Evolutionary conservation across 805 yeast genomes (phyloP).

Genomic region (Starmerella stigmatis): DNA sequence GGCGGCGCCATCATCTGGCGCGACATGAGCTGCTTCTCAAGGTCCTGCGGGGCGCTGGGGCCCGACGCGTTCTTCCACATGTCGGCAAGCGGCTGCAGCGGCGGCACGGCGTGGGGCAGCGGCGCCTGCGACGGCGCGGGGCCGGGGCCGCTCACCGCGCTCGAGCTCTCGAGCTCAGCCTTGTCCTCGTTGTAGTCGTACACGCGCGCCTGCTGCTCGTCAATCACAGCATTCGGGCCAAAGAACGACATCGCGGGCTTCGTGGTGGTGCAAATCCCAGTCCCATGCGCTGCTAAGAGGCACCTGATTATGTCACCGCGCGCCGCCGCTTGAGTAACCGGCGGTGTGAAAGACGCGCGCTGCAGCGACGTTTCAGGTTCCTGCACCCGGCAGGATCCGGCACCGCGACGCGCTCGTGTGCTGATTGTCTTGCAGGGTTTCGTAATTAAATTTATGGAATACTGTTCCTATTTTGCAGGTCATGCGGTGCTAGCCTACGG

Average conservation of each 20-base stretch:
- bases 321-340: too few species aligned
- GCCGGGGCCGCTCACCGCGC: conserved; percentile 10
- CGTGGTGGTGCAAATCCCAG: not conserved
- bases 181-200: conserved; percentile 21
- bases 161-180: conserved; percentile 17
- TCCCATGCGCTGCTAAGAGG: not conserved
- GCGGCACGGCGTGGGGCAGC: conserved; percentile 8
- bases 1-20: conserved; percentile 8
- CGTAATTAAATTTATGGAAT: too few species aligned
- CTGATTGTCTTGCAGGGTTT: too few species aligned
- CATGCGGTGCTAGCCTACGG: too few species aligned
- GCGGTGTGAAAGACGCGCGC: too few species aligned
- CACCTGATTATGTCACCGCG: not conserved
- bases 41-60: conserved; percentile 13
- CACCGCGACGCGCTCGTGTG: too few species aligned
- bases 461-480: too few species aligned
- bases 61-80: conserved; percentile 16
- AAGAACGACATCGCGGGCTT: conserved; percentile 18
- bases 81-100: conserved; percentile 19
- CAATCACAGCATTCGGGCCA: conserved; percentile 21
- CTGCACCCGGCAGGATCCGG: too few species aligned
- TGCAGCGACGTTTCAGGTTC: too few species aligned
- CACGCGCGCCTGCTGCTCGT: conserved; percentile 20
- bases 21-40: conserved; percentile 15
- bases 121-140: conserved; percentile 1